Percentiles rank a stretch among this genome's conserved stretches.
Conservation (phyloP, 2,329 filamentous ascomycete species). For the Pestalotiopsis sp. region DNA sequence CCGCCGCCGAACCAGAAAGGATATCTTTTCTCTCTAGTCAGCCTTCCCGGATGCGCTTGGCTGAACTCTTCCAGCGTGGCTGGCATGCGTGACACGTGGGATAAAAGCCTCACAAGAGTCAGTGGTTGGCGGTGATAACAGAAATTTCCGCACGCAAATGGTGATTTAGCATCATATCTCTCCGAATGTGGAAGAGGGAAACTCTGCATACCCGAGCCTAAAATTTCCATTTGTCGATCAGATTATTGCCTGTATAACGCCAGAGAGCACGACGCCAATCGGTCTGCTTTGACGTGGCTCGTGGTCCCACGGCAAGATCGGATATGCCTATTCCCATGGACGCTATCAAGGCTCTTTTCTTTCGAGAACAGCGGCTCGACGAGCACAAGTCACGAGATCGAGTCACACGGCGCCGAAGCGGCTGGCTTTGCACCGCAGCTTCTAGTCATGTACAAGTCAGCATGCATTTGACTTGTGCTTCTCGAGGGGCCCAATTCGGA, state of each 20-base stretch:
- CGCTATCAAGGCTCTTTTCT: not conserved
- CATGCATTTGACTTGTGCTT: not conserved
- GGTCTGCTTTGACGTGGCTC: not conserved
- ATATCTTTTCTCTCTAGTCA: no score
- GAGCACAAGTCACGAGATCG: not conserved
- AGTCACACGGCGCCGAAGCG: not conserved
- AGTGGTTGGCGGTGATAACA: not conserved
- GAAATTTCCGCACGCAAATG: not conserved
- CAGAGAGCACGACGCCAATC: not conserved
- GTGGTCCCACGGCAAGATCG: not conserved
- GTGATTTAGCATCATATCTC: not conserved
- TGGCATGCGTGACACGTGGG: not conserved
- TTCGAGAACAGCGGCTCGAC: not conserved
- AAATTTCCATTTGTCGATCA: not conserved
- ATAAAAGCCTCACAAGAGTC: not conserved
- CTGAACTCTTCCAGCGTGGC: not conserved
- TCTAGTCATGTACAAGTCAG: not conserved
- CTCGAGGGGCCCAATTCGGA: not conserved
- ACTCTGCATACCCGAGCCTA: no score
- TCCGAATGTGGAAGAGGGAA: no score
- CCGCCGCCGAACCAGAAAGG: no score
- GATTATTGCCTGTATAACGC: not conserved
- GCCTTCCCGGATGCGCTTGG: no score
- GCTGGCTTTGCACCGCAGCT: not conserved
- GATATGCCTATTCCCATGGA: not conserved